Evolutionary conservation across 2,329 filamentous ascomycete species (phyloP).

Genomic region (Claviceps sp.): DNA sequence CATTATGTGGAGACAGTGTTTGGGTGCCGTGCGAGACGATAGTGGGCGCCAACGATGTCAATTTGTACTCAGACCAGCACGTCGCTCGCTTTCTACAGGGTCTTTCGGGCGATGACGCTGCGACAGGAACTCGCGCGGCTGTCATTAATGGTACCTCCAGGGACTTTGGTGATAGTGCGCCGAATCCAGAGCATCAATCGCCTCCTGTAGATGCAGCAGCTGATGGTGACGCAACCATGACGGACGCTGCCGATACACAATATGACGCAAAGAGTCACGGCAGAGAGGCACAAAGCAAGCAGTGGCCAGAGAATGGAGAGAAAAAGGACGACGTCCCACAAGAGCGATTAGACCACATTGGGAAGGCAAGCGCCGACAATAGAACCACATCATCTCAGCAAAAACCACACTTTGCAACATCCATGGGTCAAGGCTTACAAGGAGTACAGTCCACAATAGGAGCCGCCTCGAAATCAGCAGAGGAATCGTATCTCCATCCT

Average conservation of each 20-base stretch:
- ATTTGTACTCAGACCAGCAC: constrained; percentile 38
- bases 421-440: constrained; percentile 16
- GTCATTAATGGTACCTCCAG: constrained; percentile 13
- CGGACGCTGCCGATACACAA: constrained; percentile 3
- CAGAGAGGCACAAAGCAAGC: background rate
- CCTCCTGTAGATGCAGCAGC: constrained; percentile 1
- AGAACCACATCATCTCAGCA: constrained; percentile 9
- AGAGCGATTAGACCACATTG: background rate
- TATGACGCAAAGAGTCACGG: constrained; percentile 2
- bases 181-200: background rate
- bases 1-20: constrained; percentile 60
- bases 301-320: constrained; percentile 1
- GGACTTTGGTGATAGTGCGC: background rate
- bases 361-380: background rate
- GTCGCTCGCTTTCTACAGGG: constrained; percentile 24
- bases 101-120: constrained; percentile 12
- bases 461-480: constrained; percentile 10
- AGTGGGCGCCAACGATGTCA: constrained; percentile 40
- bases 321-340: background rate
- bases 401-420: constrained; percentile 6
- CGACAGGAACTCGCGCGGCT: constrained; percentile 3
- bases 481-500: constrained; percentile 53
- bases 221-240: constrained; percentile 13
- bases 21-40: constrained; percentile 50
- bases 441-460: background rate